These are phyloP conservation scores for Cercospora nicotianae DNA, from an alignment of 2,329 filamentous ascomycete genomes.

Conservation along the genomic window DNA sequence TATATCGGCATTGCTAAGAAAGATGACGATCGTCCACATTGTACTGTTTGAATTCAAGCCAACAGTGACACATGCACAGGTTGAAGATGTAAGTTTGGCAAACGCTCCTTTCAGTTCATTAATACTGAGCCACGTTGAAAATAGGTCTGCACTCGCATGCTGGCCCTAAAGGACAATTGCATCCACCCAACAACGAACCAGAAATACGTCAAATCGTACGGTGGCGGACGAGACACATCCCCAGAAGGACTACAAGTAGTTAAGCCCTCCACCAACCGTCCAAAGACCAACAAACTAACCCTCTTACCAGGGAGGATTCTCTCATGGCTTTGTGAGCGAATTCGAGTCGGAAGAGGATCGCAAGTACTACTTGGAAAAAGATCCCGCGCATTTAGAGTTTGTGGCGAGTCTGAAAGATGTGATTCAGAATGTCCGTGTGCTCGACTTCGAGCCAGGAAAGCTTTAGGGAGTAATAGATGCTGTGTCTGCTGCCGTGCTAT, in stretches of 20 bases:
- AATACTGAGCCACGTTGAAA: not conserved
- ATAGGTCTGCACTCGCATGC: constrained; percentile 54
- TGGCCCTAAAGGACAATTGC: constrained; percentile 59
- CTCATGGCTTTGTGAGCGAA: constrained; percentile 68
- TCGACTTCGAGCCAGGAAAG: constrained; percentile 56
- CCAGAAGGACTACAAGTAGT: constrained; percentile 61
- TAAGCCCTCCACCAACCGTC: constrained; percentile 5
- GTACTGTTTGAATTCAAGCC: constrained; percentile 68
- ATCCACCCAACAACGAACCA: constrained; percentile 58
- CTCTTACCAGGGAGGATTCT: constrained; percentile 55
- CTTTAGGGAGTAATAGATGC: constrained; percentile 30
- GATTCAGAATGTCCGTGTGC: constrained; percentile 56
- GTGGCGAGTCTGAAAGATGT: constrained; percentile 50
- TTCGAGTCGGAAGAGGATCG: constrained; percentile 65
- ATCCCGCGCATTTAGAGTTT: constrained; percentile 64
- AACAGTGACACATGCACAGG: constrained; percentile 48
- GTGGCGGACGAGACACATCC: constrained; percentile 63
- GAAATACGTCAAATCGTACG: constrained; percentile 60
- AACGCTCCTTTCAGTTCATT: not conserved
- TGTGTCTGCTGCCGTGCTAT: constrained; percentile 9
- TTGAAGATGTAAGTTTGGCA: constrained; percentile 56
- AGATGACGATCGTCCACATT: constrained; percentile 66
- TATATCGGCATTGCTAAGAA: constrained; percentile 5
- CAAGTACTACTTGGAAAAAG: constrained; percentile 66
- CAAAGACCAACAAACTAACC: not conserved